These are phyloP conservation scores for Podaxis rugospora DNA, from an alignment of 768 basidiomycete genomes.

Conservation along the genomic window DNA sequence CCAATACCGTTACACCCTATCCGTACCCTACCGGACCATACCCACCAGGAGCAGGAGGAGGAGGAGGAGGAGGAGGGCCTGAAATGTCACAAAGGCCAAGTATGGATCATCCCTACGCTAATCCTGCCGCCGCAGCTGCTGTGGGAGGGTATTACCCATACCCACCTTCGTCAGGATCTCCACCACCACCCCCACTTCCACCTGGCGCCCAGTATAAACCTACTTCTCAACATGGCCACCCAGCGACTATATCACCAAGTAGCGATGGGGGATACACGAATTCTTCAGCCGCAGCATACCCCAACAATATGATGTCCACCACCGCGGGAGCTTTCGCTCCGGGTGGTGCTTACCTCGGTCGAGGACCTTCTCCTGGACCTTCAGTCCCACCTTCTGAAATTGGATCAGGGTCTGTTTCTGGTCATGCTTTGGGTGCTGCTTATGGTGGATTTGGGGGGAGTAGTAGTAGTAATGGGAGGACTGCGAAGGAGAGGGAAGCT, in stretches of 20 bases:
- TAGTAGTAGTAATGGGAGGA: neutral
- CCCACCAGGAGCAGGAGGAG: neutral
- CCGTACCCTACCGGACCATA: neutral
- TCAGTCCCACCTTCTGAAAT: constrained; percentile 7
- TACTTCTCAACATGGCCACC: neutral
- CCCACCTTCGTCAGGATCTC: neutral
- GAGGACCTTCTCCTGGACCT: constrained; percentile 2
- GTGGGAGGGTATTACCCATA: neutral
- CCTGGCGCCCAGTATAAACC: neutral
- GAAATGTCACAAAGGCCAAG: neutral
- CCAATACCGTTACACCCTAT: neutral
- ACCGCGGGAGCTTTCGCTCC: neutral
- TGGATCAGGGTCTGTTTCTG: neutral
- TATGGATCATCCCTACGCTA: neutral
- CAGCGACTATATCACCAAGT: neutral
- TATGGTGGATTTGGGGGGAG: too few relatives aligned
- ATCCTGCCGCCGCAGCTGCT: neutral
- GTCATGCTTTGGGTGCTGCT: too few relatives aligned
- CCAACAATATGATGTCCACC: neutral
- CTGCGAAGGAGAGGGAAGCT: constrained; percentile 23
- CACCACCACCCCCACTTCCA: neutral
- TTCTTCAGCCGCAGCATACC: neutral
- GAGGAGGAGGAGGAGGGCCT: neutral
- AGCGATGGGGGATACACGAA: constrained; percentile 5
- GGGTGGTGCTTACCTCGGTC: neutral